A percentile compares a stretch with the other conserved stretches of the same genome.
Conservation (phyloP, 805 yeast genomes). For the Metschnikowia reukaufii region DNA sequence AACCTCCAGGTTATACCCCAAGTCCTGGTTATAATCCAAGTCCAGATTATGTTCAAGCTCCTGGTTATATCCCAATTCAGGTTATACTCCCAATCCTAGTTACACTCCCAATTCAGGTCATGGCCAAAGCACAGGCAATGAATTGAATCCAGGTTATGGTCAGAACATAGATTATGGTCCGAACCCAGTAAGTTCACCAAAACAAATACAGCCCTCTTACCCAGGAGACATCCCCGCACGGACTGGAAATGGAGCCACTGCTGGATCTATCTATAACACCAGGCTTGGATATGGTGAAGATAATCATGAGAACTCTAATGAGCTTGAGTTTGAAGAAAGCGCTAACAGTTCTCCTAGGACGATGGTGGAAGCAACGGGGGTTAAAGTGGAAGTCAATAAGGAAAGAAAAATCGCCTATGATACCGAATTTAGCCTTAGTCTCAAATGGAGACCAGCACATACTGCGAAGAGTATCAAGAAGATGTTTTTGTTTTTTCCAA, state of each 20-base stretch:
- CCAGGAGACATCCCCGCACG: neutral
- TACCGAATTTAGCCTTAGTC: constrained; percentile 16
- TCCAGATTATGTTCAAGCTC: no score
- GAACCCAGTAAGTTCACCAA: neutral
- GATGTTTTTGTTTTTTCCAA: constrained; percentile 13
- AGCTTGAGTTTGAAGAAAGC: neutral
- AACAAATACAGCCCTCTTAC: neutral
- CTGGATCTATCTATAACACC: neutral
- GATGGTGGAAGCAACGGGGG: constrained; percentile 1
- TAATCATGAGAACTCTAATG: neutral
- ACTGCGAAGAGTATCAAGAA: constrained; percentile 14
- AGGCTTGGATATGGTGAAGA: neutral
- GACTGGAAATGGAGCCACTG: neutral
- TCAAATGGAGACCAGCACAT: constrained; percentile 13
- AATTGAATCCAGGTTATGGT: neutral
- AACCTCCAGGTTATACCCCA: neutral
- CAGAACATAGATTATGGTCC: neutral
- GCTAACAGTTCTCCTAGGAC: constrained; percentile 1
- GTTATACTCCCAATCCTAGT: no score
- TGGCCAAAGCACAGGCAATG: no score
- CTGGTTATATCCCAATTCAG: no score
- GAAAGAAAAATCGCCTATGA: constrained; percentile 4
- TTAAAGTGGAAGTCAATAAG: constrained; percentile 8
- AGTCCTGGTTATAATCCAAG: neutral
- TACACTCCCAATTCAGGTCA: no score